phyloP scores from a whole-genome alignment of 1,284 basidiomycete genomes.

The Malassezia cuniculi region DNA sequence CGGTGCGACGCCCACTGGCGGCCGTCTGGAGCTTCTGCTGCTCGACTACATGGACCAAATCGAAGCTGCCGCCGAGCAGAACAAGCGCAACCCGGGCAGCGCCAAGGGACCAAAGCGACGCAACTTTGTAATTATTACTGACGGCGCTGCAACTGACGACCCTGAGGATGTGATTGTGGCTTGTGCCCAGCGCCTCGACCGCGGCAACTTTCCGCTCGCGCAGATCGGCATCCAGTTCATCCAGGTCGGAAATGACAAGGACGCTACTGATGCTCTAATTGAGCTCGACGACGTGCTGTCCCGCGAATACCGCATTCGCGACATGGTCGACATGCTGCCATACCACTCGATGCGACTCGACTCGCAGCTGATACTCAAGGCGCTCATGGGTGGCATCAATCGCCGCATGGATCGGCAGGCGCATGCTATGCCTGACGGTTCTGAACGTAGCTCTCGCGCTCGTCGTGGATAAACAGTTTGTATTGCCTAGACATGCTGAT shows the following conservation, averaged over 20 bases:
- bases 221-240: slow-evolving; percentile 54
- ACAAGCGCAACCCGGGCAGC: slow-evolving; percentile 13
- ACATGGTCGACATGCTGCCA: slow-evolving; percentile 55
- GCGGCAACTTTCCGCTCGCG: slow-evolving; percentile 49
- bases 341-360: slow-evolving; percentile 48
- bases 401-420: slow-evolving; percentile 48
- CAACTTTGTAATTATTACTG: slow-evolving; percentile 16
- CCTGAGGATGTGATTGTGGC: slow-evolving; percentile 50
- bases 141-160: slow-evolving; percentile 47
- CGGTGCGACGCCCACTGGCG: slow-evolving; percentile 25
- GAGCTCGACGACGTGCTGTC: slow-evolving; percentile 50
- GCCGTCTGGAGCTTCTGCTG: slow-evolving; percentile 21
- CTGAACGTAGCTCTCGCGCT: background rate
- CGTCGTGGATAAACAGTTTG: background rate
- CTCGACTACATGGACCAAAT: slow-evolving; percentile 19
- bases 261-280: slow-evolving; percentile 49
- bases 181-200: slow-evolving; percentile 50
- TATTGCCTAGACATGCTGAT: slow-evolving; percentile 14
- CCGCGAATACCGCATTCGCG: slow-evolving; percentile 13
- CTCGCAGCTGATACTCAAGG: slow-evolving; percentile 50
- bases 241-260: slow-evolving; percentile 49
- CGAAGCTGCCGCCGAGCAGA: slow-evolving; percentile 10
- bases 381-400: slow-evolving; percentile 54
- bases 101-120: background rate
- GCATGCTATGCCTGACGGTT: background rate